phyloP scores from a whole-genome alignment of 2,329 filamentous ascomycete species.

The Monilinia fructigena region DNA sequence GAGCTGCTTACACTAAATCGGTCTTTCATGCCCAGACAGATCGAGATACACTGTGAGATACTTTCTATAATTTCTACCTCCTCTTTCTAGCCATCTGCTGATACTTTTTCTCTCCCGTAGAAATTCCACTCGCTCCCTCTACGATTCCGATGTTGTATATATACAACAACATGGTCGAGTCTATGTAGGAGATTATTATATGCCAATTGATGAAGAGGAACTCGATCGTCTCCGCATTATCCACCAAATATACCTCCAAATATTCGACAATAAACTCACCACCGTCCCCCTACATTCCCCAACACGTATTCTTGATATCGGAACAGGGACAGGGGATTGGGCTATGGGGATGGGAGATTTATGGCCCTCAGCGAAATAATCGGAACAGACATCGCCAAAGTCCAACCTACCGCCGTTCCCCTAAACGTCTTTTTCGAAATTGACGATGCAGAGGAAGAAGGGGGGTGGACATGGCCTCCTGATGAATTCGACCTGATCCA shows the following conservation, averaged over 20 bases:
- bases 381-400: slow-evolving; percentile 59
- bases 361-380: slow-evolving; percentile 50
- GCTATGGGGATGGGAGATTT: slow-evolving; percentile 58
- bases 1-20: slow-evolving; percentile 19
- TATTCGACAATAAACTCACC: slow-evolving; percentile 36
- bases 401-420: slow-evolving; percentile 58
- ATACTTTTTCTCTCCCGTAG: slow-evolving; percentile 24
- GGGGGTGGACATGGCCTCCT: slow-evolving; percentile 51
- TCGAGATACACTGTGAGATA: slow-evolving; percentile 26
- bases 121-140: slow-evolving; percentile 39
- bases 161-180: slow-evolving; percentile 51
- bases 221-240: slow-evolving; percentile 37
- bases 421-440: slow-evolving; percentile 64
- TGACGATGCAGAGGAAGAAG: slow-evolving; percentile 53
- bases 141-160: slow-evolving; percentile 37
- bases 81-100: not conserved
- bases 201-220: slow-evolving; percentile 40
- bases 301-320: slow-evolving; percentile 45
- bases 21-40: slow-evolving; percentile 24
- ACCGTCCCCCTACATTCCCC: slow-evolving; percentile 43
- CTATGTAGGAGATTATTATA: slow-evolving; percentile 49
- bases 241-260: slow-evolving; percentile 34
- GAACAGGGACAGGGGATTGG: slow-evolving; percentile 64
- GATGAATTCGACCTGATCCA: slow-evolving; percentile 60
- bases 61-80: not conserved